Conservation (phyloP, 768 basidiomycete species). For the Leccinum truebloodii region DNA sequence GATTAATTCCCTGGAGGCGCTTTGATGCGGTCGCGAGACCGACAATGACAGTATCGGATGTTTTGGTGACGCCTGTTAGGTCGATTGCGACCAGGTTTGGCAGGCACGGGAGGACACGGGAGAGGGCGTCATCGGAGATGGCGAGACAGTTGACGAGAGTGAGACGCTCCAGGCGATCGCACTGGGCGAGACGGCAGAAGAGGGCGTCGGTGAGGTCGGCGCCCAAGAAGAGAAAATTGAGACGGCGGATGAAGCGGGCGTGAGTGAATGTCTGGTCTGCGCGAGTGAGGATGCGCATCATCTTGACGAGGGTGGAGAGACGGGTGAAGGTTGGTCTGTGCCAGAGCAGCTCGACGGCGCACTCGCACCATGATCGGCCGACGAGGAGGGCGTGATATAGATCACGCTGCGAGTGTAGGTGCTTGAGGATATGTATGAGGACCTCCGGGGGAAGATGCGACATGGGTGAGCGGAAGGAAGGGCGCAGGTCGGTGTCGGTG, state of each 20-base stretch:
- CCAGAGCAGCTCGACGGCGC: constrained; percentile 94
- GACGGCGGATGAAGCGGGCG: constrained; percentile 81
- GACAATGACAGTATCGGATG: constrained; percentile 70
- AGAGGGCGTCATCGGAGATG: constrained; percentile 64
- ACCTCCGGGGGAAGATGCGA: constrained; percentile 84
- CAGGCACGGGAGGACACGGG: constrained; percentile 64
- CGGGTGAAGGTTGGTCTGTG: constrained; percentile 80
- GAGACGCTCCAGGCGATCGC: constrained; percentile 83
- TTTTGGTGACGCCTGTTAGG: constrained; percentile 68
- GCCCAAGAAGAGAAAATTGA: constrained; percentile 82
- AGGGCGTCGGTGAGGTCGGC: constrained; percentile 71
- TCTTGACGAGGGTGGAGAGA: constrained; percentile 69
- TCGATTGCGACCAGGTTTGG: constrained; percentile 86
- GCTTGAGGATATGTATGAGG: constrained; percentile 88
- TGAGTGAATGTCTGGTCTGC: constrained; percentile 83
- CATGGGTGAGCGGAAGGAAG: constrained; percentile 52
- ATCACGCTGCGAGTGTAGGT: constrained; percentile 73
- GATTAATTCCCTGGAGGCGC: constrained; percentile 89
- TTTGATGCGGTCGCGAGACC: constrained; percentile 69
- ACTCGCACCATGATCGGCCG: constrained; percentile 92
- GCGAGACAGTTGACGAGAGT: constrained; percentile 79
- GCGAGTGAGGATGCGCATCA: constrained; percentile 68
- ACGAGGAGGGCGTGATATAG: constrained; percentile 77
- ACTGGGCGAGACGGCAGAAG: constrained; percentile 68
- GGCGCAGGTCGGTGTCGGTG: constrained; percentile 32